Percentiles rank a stretch among this genome's conserved stretches.
These are phyloP conservation scores for Diophrys sp. DNA, from an alignment of 73 alveolate genomes.

Conservation along the genomic window DNA sequence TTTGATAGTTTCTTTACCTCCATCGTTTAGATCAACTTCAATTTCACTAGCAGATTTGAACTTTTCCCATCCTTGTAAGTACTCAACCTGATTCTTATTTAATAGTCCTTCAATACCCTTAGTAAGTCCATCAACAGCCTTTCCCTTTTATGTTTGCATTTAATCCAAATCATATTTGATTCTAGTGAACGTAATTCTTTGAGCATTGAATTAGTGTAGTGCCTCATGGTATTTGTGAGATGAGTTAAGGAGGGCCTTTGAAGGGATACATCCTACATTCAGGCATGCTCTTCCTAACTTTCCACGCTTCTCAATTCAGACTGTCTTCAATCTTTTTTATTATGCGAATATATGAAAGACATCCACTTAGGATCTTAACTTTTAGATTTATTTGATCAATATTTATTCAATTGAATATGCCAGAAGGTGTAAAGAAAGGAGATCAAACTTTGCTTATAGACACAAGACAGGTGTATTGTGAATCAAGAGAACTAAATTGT, in stretches of 20 bases:
- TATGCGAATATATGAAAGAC: no score
- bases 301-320: slow-evolving; percentile 95
- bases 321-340: slow-evolving; percentile 92
- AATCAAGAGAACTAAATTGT: no score
- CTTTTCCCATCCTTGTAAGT: slow-evolving; percentile 80
- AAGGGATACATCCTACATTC: slow-evolving; percentile 94
- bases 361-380: no score
- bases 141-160: slow-evolving; percentile 64
- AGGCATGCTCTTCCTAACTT: slow-evolving; percentile 96
- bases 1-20: slow-evolving; percentile 62
- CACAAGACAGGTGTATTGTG: no score
- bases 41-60: slow-evolving; percentile 57
- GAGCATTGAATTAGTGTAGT: slow-evolving; percentile 68
- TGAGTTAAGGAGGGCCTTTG: slow-evolving; percentile 87
- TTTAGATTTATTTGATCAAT: no score
- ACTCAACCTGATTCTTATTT: slow-evolving; percentile 87
- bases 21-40: slow-evolving; percentile 58
- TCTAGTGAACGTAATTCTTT: slow-evolving; percentile 68
- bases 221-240: slow-evolving; percentile 87
- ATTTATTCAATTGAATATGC: no score
- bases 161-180: slow-evolving; percentile 62
- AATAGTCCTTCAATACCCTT: slow-evolving; percentile 85
- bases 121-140: slow-evolving; percentile 83
- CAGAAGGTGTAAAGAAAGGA: no score
- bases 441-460: no score